Evolutionary conservation across 2,329 filamentous ascomycete genomes (phyloP).

Genomic region (Ceratocystiopsis sp.): DNA sequence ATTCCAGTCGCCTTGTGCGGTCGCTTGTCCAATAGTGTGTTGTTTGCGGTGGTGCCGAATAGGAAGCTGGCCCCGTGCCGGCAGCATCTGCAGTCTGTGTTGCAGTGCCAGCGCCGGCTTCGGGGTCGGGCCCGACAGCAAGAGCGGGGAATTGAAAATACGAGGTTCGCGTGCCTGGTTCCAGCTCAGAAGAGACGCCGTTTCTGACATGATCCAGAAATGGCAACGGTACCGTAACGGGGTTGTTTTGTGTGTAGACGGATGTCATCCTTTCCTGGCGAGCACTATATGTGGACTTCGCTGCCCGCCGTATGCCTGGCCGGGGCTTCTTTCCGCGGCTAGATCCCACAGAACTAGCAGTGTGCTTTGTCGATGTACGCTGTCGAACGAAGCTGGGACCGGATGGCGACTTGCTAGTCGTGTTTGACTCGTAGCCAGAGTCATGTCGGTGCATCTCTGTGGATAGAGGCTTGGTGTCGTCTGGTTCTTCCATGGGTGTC

Average conservation of each 20-base stretch:
- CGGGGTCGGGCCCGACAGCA: slow-evolving; percentile 2
- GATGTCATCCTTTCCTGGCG: slow-evolving; percentile 1
- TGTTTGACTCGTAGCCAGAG: slow-evolving; percentile 39
- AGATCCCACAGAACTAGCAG: too few species aligned
- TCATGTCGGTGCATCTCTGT: slow-evolving; percentile 36
- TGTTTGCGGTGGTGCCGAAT: slow-evolving; percentile 35
- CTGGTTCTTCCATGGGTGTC: not conserved
- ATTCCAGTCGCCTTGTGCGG: slow-evolving; percentile 43
- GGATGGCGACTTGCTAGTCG: slow-evolving; percentile 21
- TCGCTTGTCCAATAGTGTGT: slow-evolving; percentile 53
- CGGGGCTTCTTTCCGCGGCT: too few species aligned
- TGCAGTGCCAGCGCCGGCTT: not conserved
- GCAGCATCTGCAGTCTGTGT: too few species aligned
- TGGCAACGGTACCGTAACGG: slow-evolving; percentile 10
- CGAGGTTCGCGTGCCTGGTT: slow-evolving; percentile 13
- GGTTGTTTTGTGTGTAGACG: slow-evolving; percentile 10
- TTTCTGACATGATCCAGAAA: slow-evolving; percentile 5
- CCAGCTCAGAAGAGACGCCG: slow-evolving; percentile 9
- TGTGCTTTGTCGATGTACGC: slow-evolving; percentile 6
- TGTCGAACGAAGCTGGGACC: slow-evolving; percentile 14
- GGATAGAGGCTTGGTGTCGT: slow-evolving; percentile 14
- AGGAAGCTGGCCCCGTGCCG: slow-evolving; percentile 11
- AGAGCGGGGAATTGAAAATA: slow-evolving; percentile 25
- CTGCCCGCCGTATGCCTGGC: slow-evolving; percentile 17
- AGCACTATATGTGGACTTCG: slow-evolving; percentile 19